Evolutionary conservation across 768 basidiomycete genomes (phyloP), one percentile per base, ranked within the genome.

Genomic region (Xerocomellus intermedius): DNA sequence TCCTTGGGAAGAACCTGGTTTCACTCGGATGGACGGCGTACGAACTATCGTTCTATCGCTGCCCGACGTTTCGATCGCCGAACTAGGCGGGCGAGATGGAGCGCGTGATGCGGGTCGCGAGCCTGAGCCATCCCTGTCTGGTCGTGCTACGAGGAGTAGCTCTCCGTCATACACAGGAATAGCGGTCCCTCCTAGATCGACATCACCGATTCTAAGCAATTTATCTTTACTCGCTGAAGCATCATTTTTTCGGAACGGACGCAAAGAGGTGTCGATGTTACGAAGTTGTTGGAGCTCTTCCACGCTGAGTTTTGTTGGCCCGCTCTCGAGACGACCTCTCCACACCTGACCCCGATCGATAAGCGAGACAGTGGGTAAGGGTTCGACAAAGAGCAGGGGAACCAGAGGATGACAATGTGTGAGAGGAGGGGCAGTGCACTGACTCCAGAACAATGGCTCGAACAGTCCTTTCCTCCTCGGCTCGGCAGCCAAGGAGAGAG

Each of bases 91-190:
- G n/a, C 87, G 74, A 5, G 90, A 91, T 5, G 83, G 79, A 1
- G 82, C 73, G 14, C 81, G 79, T 1, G 86, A 88, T 3, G 84
- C 68, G 1, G 86, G 82, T 5, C 82, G 73, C 8, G 86, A 87
- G 17, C 68, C 70, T 0, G 78, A 62, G 0, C 73, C 57, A 14
- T 84, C 80, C 32, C 72, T 67, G 41, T 77, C 79, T 3, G 69
- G 60, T 50, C 86, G 87, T 2, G 90, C 85, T 12, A 87, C 77
- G 13, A 94, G 74, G 24, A 90, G 69, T 5, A 92, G 72, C 60
- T 91, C 89, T 41, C 91, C 89, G 28, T 85, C 82, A 60, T 85
- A 85, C 3, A 91, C 79, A 5, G 87, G 82, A 52, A 94, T 86
- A 9, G 86, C 75, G 1, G 86, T 91, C 5, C 88, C 84, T 14